A percentile compares a stretch with the other conserved stretches of the same genome.
Conservation (phyloP, 2,329 filamentous ascomycete genomes). For the Juglanconis sp. region DNA sequence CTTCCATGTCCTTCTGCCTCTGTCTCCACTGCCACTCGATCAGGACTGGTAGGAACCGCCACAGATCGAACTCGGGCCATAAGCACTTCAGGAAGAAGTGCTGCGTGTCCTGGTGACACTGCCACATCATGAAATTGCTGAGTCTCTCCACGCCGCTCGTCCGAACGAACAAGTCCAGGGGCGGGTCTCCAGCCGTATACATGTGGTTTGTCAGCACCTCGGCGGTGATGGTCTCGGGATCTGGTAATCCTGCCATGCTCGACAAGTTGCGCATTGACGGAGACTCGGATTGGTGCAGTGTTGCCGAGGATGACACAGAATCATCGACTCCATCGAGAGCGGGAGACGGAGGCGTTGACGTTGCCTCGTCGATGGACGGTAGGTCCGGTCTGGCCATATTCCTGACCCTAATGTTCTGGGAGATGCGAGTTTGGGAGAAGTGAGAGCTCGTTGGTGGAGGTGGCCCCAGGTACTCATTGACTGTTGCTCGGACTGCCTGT, state of each 20-base stretch:
- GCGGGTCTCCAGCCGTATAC: slow-evolving; percentile 82
- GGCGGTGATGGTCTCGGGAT: slow-evolving; percentile 82
- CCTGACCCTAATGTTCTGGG: slow-evolving; percentile 75
- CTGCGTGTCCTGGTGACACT: slow-evolving; percentile 88
- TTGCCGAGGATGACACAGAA: slow-evolving; percentile 59
- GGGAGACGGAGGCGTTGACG: slow-evolving; percentile 40
- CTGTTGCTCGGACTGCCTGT: slow-evolving; percentile 80
- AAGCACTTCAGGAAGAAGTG: slow-evolving; percentile 88
- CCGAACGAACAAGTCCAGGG: slow-evolving; percentile 83
- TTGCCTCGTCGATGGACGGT: slow-evolving; percentile 47
- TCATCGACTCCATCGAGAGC: slow-evolving; percentile 49
- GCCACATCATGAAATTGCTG: slow-evolving; percentile 99
- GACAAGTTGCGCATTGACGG: slow-evolving; percentile 30
- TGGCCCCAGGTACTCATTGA: slow-evolving; percentile 79
- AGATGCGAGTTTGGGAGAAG: slow-evolving; percentile 85
- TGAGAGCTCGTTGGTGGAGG: slow-evolving; percentile 62
- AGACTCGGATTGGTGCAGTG: slow-evolving; percentile 49
- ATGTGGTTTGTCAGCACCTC: slow-evolving; percentile 81
- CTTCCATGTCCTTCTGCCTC: slow-evolving; percentile 54
- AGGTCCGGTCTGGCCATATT: slow-evolving; percentile 50
- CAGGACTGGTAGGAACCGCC: slow-evolving; percentile 87
- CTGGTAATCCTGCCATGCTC: slow-evolving; percentile 47
- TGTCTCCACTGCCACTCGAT: slow-evolving; percentile 80
- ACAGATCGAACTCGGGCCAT: slow-evolving; percentile 95
- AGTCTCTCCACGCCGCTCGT: slow-evolving; percentile 90